These are phyloP conservation scores for Paraphaeosphaeria minitans DNA, from an alignment of 2,329 filamentous ascomycete genomes.

Conservation along the genomic window DNA sequence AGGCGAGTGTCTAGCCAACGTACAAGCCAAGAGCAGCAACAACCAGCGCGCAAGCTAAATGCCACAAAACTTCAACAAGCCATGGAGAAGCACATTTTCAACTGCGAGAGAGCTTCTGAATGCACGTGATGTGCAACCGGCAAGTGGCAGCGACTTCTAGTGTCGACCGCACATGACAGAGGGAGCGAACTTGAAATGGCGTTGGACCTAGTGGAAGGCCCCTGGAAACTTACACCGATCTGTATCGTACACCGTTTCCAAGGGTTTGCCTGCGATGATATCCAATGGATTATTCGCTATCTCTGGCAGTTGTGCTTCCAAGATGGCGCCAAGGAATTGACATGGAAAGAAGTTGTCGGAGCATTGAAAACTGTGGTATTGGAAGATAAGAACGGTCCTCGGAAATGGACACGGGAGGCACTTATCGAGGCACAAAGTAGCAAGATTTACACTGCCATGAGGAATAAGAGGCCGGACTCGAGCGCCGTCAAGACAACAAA, in stretches of 20 bases:
- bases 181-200: neutral
- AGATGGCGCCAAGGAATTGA: neutral
- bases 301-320: neutral
- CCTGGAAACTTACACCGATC: neutral
- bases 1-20: neutral
- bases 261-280: neutral
- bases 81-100: too few species aligned
- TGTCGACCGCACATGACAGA: neutral
- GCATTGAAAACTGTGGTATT: too few species aligned
- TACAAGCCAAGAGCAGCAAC: neutral
- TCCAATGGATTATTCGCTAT: neutral
- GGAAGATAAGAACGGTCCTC: too few species aligned
- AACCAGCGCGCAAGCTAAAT: neutral
- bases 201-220: neutral
- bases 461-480: neutral
- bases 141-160: neutral
- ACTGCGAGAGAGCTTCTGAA: too few species aligned
- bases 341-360: neutral
- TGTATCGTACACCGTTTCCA: neutral
- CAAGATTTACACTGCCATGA: neutral
- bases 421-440: too few species aligned
- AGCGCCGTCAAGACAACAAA: neutral
- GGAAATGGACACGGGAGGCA: too few species aligned
- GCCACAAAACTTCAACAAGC: too few species aligned
- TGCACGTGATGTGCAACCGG: neutral